These are phyloP conservation scores for Coemansia sp. DNA, from an alignment of 192 early-diverging fungal genomes.

Conservation along the genomic window DNA sequence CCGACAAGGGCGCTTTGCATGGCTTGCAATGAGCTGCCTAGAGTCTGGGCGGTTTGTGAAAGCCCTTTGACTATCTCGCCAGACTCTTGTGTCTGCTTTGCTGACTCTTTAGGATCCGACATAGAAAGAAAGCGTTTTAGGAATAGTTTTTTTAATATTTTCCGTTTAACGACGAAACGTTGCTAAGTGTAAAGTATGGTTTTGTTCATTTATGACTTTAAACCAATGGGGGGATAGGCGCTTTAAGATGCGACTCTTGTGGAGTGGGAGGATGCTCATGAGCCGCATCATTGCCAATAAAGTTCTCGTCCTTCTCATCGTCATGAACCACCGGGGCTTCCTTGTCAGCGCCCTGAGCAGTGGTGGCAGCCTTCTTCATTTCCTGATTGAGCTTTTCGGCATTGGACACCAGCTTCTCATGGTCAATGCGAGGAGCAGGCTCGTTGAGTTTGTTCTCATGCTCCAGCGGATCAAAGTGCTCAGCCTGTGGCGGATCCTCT, in stretches of 20 bases:
- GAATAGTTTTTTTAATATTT: too few species aligned
- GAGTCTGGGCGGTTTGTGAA: constrained; percentile 28
- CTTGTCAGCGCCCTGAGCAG: constrained; percentile 5
- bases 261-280: constrained; percentile 13
- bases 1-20: constrained; percentile 41
- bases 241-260: not conserved
- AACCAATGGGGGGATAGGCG: not conserved
- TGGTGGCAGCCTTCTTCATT: constrained; percentile 42
- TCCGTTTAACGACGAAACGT: too few species aligned
- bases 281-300: constrained; percentile 32
- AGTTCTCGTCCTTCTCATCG: constrained; percentile 31
- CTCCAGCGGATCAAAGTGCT: constrained; percentile 53
- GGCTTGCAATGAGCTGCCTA: constrained; percentile 36
- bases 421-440: constrained; percentile 48
- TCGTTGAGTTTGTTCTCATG: constrained; percentile 54
- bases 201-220: too few species aligned
- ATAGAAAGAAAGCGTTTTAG: not conserved
- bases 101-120: not conserved
- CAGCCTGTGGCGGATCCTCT: constrained; percentile 34
- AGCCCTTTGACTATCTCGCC: constrained; percentile 16
- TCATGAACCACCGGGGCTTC: constrained; percentile 9
- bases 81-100: not conserved
- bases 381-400: constrained; percentile 25
- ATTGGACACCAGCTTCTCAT: constrained; percentile 45
- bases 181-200: too few species aligned